These are phyloP conservation scores for Colletotrichum cuscutae DNA, from an alignment of 2,329 filamentous ascomycete species.

Conservation along the genomic window DNA sequence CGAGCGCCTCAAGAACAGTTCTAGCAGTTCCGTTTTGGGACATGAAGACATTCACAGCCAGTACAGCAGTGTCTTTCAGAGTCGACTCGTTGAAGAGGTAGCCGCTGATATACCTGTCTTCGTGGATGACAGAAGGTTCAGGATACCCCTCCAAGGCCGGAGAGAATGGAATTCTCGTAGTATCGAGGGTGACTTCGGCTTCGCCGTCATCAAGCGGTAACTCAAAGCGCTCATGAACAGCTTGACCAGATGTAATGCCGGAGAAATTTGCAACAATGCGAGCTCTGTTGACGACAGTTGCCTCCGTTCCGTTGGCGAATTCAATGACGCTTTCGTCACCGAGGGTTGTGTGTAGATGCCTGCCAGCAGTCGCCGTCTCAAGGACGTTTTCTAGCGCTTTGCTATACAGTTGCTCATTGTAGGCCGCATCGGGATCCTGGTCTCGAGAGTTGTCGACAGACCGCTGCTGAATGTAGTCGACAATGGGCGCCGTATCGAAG, in stretches of 20 bases:
- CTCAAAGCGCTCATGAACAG: constrained; percentile 32
- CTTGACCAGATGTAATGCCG: constrained; percentile 19
- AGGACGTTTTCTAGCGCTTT: constrained; percentile 16
- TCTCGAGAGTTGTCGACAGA: constrained; percentile 27
- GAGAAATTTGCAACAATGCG: constrained; percentile 21
- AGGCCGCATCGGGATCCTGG: constrained; percentile 37
- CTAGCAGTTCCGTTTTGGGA: neutral
- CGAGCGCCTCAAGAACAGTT: neutral
- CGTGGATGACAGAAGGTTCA: constrained; percentile 20
- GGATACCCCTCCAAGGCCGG: constrained; percentile 24
- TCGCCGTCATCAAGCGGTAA: neutral
- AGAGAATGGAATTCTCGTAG: neutral
- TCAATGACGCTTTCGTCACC: constrained; percentile 28
- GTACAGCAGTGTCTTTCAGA: constrained; percentile 24
- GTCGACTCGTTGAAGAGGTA: constrained; percentile 12
- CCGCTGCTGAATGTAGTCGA: constrained; percentile 31
- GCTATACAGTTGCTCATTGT: constrained; percentile 33
- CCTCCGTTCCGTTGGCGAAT: constrained; percentile 31
- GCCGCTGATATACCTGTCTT: constrained; percentile 27
- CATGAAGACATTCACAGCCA: constrained; percentile 28
- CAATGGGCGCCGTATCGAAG: constrained; percentile 15
- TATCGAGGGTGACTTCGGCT: neutral
- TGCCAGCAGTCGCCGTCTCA: neutral
- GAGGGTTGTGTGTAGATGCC: constrained; percentile 17
- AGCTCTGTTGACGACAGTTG: constrained; percentile 24